Conservation (phyloP, 2,329 filamentous ascomycete genomes). For the Cladorrhinum sp. region DNA sequence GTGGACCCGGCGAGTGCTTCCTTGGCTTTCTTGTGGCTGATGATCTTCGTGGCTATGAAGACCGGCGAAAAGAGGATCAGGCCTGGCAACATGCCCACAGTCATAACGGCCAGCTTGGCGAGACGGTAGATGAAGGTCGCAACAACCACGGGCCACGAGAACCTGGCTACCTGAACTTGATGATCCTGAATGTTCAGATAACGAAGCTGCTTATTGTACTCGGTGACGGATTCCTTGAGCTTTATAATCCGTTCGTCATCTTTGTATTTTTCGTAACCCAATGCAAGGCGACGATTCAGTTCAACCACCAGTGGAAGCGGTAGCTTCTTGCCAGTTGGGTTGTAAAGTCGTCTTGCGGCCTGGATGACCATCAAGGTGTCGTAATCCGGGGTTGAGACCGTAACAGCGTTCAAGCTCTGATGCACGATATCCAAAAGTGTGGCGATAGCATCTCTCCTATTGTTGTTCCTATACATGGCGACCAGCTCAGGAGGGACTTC, state of each 20-base stretch:
- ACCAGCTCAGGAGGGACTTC: constrained; percentile 81
- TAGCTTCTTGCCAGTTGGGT: constrained; percentile 88
- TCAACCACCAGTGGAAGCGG: constrained; percentile 91
- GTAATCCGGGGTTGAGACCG: constrained; percentile 88
- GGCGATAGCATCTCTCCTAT: constrained; percentile 83
- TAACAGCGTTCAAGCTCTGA: constrained; percentile 80
- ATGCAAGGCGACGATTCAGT: constrained; percentile 84
- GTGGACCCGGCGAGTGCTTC: constrained; percentile 81
- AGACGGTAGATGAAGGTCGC: constrained; percentile 76
- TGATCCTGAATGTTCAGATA: constrained; percentile 88
- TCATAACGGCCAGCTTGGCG: constrained; percentile 71
- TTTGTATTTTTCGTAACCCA: constrained; percentile 91
- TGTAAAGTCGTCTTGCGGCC: constrained; percentile 88
- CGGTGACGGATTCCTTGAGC: constrained; percentile 70
- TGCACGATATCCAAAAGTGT: constrained; percentile 83
- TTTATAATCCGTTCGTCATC: constrained; percentile 79
- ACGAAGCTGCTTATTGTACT: constrained; percentile 83
- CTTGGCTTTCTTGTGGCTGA: constrained; percentile 77
- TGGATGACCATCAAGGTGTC: constrained; percentile 97
- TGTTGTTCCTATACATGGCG: constrained; percentile 77
- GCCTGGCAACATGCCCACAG: constrained; percentile 80
- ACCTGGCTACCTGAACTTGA: constrained; percentile 87
- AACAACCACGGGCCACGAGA: constrained; percentile 73
- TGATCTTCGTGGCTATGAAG: constrained; percentile 78
- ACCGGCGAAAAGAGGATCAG: constrained; percentile 84